Percentiles rank a stretch among this genome's conserved stretches.
Evolutionary conservation across 768 basidiomycete genomes (phyloP).

Genomic region (Favolaschia claudopus): DNA sequence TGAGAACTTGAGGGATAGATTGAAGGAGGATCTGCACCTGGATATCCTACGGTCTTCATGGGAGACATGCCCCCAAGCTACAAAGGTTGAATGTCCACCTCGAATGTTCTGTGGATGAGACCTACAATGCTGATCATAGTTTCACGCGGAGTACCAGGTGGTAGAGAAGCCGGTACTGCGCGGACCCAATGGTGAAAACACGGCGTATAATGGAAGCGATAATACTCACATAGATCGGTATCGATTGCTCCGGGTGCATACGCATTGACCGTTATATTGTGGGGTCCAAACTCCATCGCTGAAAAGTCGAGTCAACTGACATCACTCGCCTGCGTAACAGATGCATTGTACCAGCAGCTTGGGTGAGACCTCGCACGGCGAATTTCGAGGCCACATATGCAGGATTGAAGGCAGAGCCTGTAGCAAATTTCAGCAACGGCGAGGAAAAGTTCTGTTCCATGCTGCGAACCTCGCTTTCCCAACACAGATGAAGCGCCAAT

Average conservation of each 20-base stretch:
- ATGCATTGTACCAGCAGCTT: conserved; percentile 12
- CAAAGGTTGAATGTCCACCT: too few relatives aligned
- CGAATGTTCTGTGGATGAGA: too few relatives aligned
- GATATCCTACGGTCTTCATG: background rate
- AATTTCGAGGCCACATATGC: conserved; percentile 42
- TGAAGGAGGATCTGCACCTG: background rate
- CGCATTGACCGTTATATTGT: conserved; percentile 18
- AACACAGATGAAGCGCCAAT: conserved; percentile 37
- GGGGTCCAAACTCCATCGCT: conserved; percentile 24
- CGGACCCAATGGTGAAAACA: too few relatives aligned
- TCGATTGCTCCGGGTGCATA: conserved; percentile 18
- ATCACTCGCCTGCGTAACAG: background rate
- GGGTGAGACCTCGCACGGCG: conserved; percentile 24
- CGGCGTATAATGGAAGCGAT: too few relatives aligned
- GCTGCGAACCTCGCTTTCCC: conserved; percentile 24
- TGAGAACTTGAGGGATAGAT: background rate
- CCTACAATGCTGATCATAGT: conserved; percentile 26
- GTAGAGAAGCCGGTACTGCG: background rate
- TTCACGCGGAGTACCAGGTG: conserved; percentile 14
- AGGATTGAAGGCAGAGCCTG: conserved; percentile 10
- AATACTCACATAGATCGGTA: conserved; percentile 3
- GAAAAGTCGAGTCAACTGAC: background rate
- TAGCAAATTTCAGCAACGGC: conserved; percentile 4
- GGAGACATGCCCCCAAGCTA: too few relatives aligned
- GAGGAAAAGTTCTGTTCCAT: background rate